Evolutionary conservation across 202 grass and related monocot genomes (phyloP).

Genomic region (Setaria viridis): DNA sequence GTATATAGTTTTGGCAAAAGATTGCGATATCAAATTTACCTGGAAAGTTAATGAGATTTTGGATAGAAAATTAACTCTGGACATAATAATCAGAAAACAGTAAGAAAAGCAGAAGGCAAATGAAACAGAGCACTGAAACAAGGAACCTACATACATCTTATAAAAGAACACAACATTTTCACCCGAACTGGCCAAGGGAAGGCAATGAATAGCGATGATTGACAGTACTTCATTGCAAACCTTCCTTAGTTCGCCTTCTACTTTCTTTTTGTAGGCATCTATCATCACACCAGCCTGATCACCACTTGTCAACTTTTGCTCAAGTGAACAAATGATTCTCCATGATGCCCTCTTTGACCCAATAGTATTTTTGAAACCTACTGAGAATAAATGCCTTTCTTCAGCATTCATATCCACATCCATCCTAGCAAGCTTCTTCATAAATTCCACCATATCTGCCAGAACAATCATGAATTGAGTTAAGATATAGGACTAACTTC

Average conservation of each 20-base stretch:
- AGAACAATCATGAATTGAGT: conserved; percentile 28
- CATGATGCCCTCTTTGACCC: conserved; percentile 77
- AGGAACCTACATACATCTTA: conserved; percentile 78
- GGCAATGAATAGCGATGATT: conserved; percentile 86
- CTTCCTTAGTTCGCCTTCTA: conserved; percentile 76
- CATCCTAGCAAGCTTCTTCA: conserved; percentile 89
- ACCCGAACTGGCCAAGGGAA: conserved; percentile 67
- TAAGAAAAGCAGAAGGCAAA: background rate
- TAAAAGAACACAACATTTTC: conserved; percentile 90
- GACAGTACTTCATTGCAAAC: conserved; percentile 88
- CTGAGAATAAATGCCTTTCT: conserved; percentile 80
- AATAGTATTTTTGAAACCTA: conserved; percentile 84
- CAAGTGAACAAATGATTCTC: conserved; percentile 70
- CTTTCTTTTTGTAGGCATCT: conserved; percentile 66
- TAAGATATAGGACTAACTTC: conserved; percentile 4
- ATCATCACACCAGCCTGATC: conserved; percentile 53
- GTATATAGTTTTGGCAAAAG: conserved; percentile 1
- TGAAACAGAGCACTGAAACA: background rate
- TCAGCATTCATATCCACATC: conserved; percentile 86
- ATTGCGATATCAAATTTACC: conserved; percentile 23
- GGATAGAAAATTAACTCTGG: conserved; percentile 28
- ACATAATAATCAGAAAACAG: conserved; percentile 8
- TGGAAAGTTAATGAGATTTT: conserved; percentile 17
- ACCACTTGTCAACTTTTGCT: conserved; percentile 51
- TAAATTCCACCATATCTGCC: conserved; percentile 84